A percentile compares a stretch with the other conserved stretches of the same genome.
phyloP scores from a whole-genome alignment of 768 basidiomycete species.

The Coprinopsis cinerea region DNA sequence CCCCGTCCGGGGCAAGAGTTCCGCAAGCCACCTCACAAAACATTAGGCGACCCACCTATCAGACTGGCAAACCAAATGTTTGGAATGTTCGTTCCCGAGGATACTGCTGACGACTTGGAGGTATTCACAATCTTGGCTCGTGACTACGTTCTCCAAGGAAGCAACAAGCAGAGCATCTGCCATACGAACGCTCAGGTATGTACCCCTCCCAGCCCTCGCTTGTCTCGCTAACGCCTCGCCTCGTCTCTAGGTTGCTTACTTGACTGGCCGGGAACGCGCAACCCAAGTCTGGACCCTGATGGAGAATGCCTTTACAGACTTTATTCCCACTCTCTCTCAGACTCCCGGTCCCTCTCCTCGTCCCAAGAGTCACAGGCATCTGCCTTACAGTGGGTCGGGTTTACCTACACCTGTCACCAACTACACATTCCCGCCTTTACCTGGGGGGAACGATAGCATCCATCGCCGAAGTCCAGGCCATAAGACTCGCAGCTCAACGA shows the following conservation, averaged over 20 bases:
- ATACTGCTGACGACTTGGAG: constrained; percentile 34
- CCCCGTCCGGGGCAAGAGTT: constrained; percentile 25
- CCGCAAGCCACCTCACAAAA: constrained; percentile 40
- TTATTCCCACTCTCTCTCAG: constrained; percentile 33
- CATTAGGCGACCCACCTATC: constrained; percentile 51
- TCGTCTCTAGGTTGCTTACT: constrained; percentile 45
- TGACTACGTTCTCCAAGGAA: constrained; percentile 50
- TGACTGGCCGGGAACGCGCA: constrained; percentile 47
- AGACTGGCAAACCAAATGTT: constrained; percentile 50
- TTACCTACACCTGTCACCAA: constrained; percentile 11
- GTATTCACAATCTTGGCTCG: constrained; percentile 57
- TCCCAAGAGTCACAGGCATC: constrained; percentile 4
- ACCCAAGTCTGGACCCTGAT: constrained; percentile 68
- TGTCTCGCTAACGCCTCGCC: background rate
- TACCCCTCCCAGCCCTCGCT: background rate
- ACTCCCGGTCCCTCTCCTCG: constrained; percentile 20
- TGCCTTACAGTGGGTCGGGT: constrained; percentile 3
- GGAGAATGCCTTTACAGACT: constrained; percentile 46
- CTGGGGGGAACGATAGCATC: background rate
- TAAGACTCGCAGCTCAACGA: constrained; percentile 11
- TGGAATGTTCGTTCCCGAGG: constrained; percentile 41
- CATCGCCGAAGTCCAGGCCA: constrained; percentile 9
- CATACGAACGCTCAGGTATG: constrained; percentile 54
- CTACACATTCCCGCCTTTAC: constrained; percentile 19
- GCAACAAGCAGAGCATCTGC: constrained; percentile 44